Base-by-base conservation (phyloP, 441 rosid genomes). In the Croton laevigatus region DNA sequence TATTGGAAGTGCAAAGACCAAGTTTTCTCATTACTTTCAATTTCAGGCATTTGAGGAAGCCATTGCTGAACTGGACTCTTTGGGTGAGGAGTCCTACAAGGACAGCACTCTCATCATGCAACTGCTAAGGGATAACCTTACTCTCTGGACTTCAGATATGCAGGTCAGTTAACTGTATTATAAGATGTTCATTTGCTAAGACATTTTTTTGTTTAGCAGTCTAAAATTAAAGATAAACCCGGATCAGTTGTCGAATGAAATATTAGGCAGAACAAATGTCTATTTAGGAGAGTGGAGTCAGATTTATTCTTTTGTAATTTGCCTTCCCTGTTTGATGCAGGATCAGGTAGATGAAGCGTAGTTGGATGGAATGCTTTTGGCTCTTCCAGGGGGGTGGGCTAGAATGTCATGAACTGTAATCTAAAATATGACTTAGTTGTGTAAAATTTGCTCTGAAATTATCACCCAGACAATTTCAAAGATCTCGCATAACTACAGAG, bases 71-170 rank as follows among this genome's bases (percentile, higher is more conserved):
- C 82, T 90, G 76, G 97, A 90, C 81, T 88, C 96, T 0, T 80
- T 90, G 73, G 97, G 97, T 64, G 97, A 91, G 76, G 97, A 91
- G 70, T 91, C 97, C 27, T 91, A 91, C 88, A 91, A 91, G 85
- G 97, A 91, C 78, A 91, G 97, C 81, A 89, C 97, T 79, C 94
- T 91, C 72, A 91, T 91, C 70, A 89, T 89, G 94, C 97, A 91
- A 81, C 83, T 91, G 66, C 83, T 91, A 16, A 83, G 97, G 85
- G 97, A 91, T 73, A 91, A 91, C 78, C 94, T 90, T 74, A 91
- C 97, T 76, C 94, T 91, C 53, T 91, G 97, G 94, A 91, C 94
- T 81, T 88, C 97, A 8, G 97, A 91, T 75, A 81, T 78, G 77
- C 97, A 91, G 97, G 97, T 89, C 65, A 19, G 83, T 73, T 59